Percentiles rank a stretch among this genome's conserved stretches.
Conservation (phyloP, 2,329 filamentous ascomycete species). For the Alternaria novae-zelandiae region DNA sequence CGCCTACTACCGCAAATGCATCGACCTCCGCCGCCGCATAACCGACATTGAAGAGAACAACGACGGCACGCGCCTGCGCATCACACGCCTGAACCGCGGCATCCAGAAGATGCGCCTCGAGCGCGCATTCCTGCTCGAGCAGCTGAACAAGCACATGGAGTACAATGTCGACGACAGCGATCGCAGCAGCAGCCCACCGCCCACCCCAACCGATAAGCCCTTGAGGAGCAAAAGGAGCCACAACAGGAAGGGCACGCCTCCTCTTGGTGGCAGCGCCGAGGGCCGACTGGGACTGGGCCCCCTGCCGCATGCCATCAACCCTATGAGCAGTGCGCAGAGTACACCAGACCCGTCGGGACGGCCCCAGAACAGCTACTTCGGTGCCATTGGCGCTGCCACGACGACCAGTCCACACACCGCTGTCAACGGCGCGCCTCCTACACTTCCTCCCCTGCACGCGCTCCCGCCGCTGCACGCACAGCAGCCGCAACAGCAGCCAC, state of each 20-base stretch:
- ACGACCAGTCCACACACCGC: conserved; percentile 34
- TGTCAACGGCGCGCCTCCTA: conserved; percentile 36
- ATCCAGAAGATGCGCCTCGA: conserved; percentile 92
- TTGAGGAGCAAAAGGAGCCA: conserved; percentile 76
- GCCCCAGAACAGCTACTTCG: conserved; percentile 40
- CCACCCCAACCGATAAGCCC: conserved; percentile 80
- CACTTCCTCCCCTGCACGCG: conserved; percentile 33
- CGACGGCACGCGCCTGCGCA: conserved; percentile 79
- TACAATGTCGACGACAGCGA: conserved; percentile 68
- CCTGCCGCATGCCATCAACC: conserved; percentile 26
- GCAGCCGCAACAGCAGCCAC: conserved; percentile 20
- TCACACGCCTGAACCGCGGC: conserved; percentile 79
- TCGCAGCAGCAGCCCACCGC: conserved; percentile 78
- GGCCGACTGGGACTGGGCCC: background rate
- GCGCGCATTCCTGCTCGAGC: conserved; percentile 66
- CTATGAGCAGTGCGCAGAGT: conserved; percentile 47
- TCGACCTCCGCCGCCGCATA: conserved; percentile 89
- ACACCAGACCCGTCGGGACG: conserved; percentile 45
- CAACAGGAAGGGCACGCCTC: conserved; percentile 51
- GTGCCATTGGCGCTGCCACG: conserved; percentile 23
- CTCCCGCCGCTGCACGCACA: conserved; percentile 36
- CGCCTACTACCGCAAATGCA: conserved; percentile 95
- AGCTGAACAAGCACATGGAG: conserved; percentile 56
- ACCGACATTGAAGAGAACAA: conserved; percentile 92
- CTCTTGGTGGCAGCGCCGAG: conserved; percentile 20